Evolutionary conservation across 208 protist species (phyloP).

Genomic region (Trypanosoma lewisi): DNA sequence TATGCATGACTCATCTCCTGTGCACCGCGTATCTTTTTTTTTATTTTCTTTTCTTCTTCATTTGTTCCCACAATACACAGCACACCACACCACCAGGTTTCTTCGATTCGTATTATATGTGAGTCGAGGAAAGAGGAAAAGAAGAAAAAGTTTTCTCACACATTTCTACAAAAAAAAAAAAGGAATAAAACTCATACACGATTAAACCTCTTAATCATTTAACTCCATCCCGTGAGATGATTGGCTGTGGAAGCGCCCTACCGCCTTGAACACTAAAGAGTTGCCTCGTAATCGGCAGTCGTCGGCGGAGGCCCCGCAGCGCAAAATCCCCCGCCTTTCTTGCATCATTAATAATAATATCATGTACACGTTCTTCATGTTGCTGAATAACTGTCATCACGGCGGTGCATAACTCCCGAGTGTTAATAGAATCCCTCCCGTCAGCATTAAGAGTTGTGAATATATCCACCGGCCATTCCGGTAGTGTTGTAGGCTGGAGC

Average conservation of each 20-base stretch:
- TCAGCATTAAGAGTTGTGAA: background rate
- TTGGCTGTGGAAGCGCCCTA: background rate
- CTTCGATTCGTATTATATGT: background rate
- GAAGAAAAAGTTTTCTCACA: background rate
- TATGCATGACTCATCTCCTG: background rate
- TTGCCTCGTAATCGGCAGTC: constrained; percentile 21
- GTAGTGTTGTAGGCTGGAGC: constrained; percentile 1
- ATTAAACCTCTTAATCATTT: too few species aligned
- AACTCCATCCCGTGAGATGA: background rate
- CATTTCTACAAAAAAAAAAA: too few species aligned
- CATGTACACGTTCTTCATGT: constrained; percentile 14
- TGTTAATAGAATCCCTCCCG: background rate
- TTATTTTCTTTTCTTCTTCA: background rate
- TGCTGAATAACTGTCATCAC: constrained; percentile 10
- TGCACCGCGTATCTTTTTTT: background rate
- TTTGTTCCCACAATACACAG: background rate
- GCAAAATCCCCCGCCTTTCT: constrained; percentile 4
- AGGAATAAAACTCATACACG: too few species aligned
- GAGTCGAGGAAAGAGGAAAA: too few species aligned
- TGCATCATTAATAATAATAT: constrained; percentile 1
- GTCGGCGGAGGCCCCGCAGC: constrained; percentile 10
- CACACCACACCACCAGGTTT: too few species aligned
- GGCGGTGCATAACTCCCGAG: background rate
- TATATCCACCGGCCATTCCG: constrained; percentile 9
- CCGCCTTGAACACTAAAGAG: constrained; percentile 16